Conservation (phyloP, 495 filamentous ascomycete genomes). For the Aspergillus biplanus region DNA sequence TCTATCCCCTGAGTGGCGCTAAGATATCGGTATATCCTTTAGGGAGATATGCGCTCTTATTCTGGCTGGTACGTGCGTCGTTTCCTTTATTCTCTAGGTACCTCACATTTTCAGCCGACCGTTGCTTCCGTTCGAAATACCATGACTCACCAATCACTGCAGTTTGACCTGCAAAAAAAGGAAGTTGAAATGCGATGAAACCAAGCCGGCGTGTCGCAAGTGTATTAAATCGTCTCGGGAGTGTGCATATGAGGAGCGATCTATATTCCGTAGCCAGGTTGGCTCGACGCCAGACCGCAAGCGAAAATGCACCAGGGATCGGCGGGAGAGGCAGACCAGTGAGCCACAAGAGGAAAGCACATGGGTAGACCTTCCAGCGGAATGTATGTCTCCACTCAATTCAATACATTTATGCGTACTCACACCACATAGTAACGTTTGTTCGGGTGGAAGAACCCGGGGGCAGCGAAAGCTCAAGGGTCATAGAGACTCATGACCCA, state of each 20-base stretch:
- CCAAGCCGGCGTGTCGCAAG: background rate
- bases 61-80: background rate
- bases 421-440: too few relatives aligned
- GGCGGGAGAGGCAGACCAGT: background rate
- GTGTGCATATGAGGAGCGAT: background rate
- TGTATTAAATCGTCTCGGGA: background rate
- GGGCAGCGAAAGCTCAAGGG: too few relatives aligned
- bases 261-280: background rate
- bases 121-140: too few relatives aligned
- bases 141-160: background rate
- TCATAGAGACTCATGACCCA: too few relatives aligned
- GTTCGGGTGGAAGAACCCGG: too few relatives aligned
- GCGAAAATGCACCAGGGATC: background rate
- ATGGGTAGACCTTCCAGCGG: too few relatives aligned
- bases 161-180: background rate
- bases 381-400: too few relatives aligned
- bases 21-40: too few relatives aligned
- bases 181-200: background rate
- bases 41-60: background rate
- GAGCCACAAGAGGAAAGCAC: too few relatives aligned
- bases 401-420: too few relatives aligned
- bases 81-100: background rate
- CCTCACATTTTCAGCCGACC: background rate
- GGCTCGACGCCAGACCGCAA: background rate
- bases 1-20: too few relatives aligned